Conservation (phyloP, 345 rosid species). For the Melaleuca alternifolia region DNA sequence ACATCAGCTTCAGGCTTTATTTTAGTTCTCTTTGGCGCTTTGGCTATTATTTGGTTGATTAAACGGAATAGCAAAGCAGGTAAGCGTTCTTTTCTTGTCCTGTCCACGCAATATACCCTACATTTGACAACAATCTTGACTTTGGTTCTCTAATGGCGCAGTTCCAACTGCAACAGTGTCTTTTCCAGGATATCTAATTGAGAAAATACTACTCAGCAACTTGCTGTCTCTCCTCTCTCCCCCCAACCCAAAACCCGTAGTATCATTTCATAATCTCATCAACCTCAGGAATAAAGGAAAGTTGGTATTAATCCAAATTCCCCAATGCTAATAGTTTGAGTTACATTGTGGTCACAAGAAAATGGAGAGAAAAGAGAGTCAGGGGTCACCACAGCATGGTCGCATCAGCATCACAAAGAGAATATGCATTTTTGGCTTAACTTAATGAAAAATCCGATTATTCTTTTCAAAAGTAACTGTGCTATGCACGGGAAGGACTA, state of each 20-base stretch:
- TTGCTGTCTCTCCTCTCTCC: neutral
- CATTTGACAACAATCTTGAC: neutral
- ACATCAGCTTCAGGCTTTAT: neutral
- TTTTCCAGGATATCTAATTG: neutral
- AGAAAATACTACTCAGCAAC: neutral
- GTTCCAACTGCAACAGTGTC: neutral
- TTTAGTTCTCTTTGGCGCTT: neutral
- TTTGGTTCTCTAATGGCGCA: neutral
- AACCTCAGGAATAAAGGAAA: neutral
- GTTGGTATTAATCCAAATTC: too few relatives aligned
- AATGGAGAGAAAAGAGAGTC: neutral
- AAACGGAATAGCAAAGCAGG: neutral
- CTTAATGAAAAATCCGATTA: neutral
- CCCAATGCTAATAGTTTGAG: neutral
- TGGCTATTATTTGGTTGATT: neutral
- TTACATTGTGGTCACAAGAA: neutral
- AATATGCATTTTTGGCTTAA: neutral
- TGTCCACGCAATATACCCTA: neutral
- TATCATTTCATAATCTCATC: neutral
- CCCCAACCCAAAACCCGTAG: neutral
- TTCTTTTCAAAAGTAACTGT: too few relatives aligned
- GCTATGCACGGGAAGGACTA: neutral
- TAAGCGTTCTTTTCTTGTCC: neutral
- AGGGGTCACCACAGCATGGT: too few relatives aligned
- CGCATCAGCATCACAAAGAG: neutral